Evolutionary conservation across 306 rosid genomes (phyloP).

Genomic region (Cucumis melo): DNA sequence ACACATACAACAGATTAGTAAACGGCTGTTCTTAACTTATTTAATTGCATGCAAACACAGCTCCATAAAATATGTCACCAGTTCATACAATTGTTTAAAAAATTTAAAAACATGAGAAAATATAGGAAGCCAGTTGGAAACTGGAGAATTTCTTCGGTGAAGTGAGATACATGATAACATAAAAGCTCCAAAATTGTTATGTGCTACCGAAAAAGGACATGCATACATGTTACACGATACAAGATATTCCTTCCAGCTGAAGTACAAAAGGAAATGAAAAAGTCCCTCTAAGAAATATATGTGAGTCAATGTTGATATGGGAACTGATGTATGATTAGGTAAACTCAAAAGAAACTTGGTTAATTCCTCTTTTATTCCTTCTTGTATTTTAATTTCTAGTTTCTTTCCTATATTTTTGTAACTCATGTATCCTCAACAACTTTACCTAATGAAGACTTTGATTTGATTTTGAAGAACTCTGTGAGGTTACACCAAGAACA

Average conservation of each 20-base stretch:
- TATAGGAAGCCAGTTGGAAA: not conserved
- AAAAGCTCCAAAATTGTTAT: not conserved
- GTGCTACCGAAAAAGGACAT: not conserved
- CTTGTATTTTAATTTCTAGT: no score
- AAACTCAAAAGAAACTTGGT: no score
- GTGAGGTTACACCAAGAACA: not conserved
- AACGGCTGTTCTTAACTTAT: not conserved
- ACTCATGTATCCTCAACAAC: no score
- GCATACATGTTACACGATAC: not conserved
- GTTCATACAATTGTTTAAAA: not conserved
- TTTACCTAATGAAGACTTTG: no score
- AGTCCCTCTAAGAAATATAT: not conserved
- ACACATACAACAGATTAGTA: slow-evolving; percentile 9
- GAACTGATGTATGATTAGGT: no score
- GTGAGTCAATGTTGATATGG: not conserved
- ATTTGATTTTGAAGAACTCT: no score
- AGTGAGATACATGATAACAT: not conserved
- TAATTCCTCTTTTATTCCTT: no score
- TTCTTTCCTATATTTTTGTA: no score
- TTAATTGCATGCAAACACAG: not conserved
- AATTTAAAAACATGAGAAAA: not conserved
- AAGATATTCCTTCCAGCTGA: not conserved
- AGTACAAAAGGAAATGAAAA: not conserved
- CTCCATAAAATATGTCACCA: not conserved
- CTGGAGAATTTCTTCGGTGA: not conserved